Evolutionary conservation across 768 basidiomycete genomes (phyloP), one percentile per base, ranked within the genome.

Genomic region (Tricholoma bakamatsutake): DNA sequence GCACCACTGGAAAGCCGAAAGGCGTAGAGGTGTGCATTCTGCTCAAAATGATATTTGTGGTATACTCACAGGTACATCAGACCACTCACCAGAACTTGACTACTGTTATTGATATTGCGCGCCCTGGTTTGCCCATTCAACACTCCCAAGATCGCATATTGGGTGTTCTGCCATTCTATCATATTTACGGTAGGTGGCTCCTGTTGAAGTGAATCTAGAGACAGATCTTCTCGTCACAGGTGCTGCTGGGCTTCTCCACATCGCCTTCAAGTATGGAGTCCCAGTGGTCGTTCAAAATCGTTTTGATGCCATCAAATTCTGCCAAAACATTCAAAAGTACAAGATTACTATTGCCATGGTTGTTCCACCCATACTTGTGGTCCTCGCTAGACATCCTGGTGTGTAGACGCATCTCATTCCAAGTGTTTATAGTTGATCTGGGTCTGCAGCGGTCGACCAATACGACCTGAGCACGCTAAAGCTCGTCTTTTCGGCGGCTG

Each of bases 231-330:
- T 39, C 15, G 12, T n/a, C 13, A 39, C n/a, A 39, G 37, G 37
- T 39, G 37, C 37, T n/a, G n/a, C n/a, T n/a, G n/a, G 12, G 37
- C 37, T 39, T 39, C 37, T 39, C 3, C 37, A 39, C n/a, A 6
- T 39, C 6, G 12, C 37, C n/a, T 15, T 39, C n/a, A 11, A 13
- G 15, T 39, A 2, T 2, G 37, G 37, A 39, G 37, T 39, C 13
- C 37, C 37, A 15, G 37, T 49, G 3, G 17, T 40, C 15, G 24
- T 59, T n/a, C 37, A 28, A 15, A 57, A 28, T 30, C 59, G 58
- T 15, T 27, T 57, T 4, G 62, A 54, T 13, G 58, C 59, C 56
- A 52, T 63, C 31, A 53, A 24, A 12, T 39, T 39, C 7, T 39
- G 37, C 37, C 37, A 39, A 39, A 39, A 39, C n/a, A 39, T 39